These are phyloP conservation scores for Viridothelium virens DNA, from an alignment of 495 filamentous ascomycete species.

Conservation along the genomic window DNA sequence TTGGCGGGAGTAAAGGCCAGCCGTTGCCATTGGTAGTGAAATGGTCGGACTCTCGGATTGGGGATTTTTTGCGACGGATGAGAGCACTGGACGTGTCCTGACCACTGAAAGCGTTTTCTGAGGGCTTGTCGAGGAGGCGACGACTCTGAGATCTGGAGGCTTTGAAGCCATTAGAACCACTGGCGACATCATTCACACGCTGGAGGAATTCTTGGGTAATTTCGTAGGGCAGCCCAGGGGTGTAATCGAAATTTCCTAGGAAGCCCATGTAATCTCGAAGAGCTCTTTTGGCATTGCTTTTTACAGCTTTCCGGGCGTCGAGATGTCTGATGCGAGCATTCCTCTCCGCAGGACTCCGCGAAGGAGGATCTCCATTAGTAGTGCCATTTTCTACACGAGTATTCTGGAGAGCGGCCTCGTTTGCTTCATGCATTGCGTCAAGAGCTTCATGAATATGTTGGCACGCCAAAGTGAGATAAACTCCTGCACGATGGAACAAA, in stretches of 20 bases:
- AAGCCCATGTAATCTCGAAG: constrained; percentile 62
- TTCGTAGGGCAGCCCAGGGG: constrained; percentile 56
- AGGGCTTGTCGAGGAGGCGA: constrained; percentile 19
- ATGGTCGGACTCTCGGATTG: not conserved
- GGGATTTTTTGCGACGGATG: constrained; percentile 8
- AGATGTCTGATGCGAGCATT: constrained; percentile 40
- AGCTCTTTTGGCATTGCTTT: constrained; percentile 63
- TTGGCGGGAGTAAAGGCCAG: constrained; percentile 34
- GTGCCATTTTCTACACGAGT: constrained; percentile 30
- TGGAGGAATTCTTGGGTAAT: constrained; percentile 59
- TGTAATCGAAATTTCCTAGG: constrained; percentile 66
- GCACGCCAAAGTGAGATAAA: constrained; percentile 62
- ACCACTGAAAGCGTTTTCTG: constrained; percentile 13
- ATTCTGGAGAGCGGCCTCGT: constrained; percentile 23
- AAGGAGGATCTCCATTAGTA: constrained; percentile 16
- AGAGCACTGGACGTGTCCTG: constrained; percentile 12
- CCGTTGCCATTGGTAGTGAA: constrained; percentile 11
- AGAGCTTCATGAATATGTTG: constrained; percentile 52
- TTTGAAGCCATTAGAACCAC: constrained; percentile 29
- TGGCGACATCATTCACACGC: constrained; percentile 51
- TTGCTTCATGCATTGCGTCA: constrained; percentile 33
- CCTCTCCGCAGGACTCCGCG: constrained; percentile 22
- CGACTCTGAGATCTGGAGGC: constrained; percentile 22
- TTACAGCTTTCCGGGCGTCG: constrained; percentile 58
- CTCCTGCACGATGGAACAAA: constrained; percentile 67